Evolutionary conservation across 2,329 filamentous ascomycete species (phyloP), one percentile per base, ranked within the genome.

Genomic region (Hymenoscyphus fraxineus): DNA sequence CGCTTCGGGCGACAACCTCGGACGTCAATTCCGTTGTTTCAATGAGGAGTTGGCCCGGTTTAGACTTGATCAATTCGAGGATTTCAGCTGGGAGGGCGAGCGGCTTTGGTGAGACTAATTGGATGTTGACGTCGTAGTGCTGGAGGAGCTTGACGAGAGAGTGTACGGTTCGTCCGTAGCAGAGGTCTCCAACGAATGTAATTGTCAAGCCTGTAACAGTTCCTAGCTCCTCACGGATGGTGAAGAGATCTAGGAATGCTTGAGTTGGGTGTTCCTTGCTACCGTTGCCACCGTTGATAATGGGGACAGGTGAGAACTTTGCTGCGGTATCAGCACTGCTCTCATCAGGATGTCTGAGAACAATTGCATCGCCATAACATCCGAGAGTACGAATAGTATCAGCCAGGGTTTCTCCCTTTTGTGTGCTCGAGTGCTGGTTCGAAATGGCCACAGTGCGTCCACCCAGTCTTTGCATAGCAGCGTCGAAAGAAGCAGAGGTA

Each of bases 281-380:
- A 68, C 95, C 95, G 76, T 99, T 99, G 60, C 95, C 95, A 69
- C 93, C 95, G 76, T 99, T 99, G 83, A 99, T 94, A 74, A 99
- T 88, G 1, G 95, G 95, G 0, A 97, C 92, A 16, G 89, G 88
- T 55, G 92, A 93, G 80, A 89, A 96, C 76, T 93, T 94, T 73
- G 90, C 88, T 0, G 94, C 95, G 60, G 90, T 85, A 60, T 93
- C 88, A 32, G 92, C 91, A 66, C 90, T 93, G 69, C 82, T 84
- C 75, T 93, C 91, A 59, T 92, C 86, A 2, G 95, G 94, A 77
- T 99, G 95, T 62, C 95, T 93, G 58, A 99, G 87, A n/a, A 99
- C 93, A 68, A 99, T 88, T 16, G 93, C 95, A 76, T 99, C 95
- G 67, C 89, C 89, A 77, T 99, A 99, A 81, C 93, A 97, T 70